A percentile compares a stretch with the other conserved stretches of the same genome.
phyloP scores from a whole-genome alignment of 2,329 filamentous ascomycete genomes.

The Verticillium isaacii region DNA sequence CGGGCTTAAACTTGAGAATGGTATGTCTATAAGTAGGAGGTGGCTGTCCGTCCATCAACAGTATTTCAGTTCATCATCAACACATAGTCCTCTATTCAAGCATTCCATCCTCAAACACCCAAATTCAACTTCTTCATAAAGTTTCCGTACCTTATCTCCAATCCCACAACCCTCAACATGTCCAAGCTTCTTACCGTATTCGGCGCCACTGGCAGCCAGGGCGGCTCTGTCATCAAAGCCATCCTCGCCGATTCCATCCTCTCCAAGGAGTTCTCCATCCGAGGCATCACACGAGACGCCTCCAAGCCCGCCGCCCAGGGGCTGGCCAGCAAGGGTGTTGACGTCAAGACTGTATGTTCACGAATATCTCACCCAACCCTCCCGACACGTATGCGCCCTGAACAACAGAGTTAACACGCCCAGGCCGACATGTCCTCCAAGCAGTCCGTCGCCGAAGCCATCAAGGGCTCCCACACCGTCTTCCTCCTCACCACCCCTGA shows the following conservation, averaged over 20 bases:
- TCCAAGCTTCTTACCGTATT: slow-evolving; percentile 33
- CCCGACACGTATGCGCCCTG: too few species aligned
- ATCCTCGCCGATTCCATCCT: slow-evolving; percentile 42
- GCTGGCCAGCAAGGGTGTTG: slow-evolving; percentile 34
- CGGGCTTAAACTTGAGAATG: too few species aligned
- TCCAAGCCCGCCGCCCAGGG: slow-evolving; percentile 32
- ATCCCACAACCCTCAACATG: slow-evolving; percentile 4
- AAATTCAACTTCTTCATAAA: too few species aligned
- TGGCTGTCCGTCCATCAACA: too few species aligned
- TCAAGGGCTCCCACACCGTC: slow-evolving; percentile 37
- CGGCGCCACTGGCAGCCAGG: slow-evolving; percentile 45
- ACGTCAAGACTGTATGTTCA: slow-evolving; percentile 31
- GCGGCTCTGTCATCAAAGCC: slow-evolving; percentile 37
- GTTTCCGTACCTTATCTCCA: not conserved
- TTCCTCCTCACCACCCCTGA: slow-evolving; percentile 25
- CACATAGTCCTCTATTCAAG: too few species aligned
- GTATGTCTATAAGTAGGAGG: too few species aligned
- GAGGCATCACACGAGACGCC: slow-evolving; percentile 41
- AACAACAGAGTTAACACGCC: not conserved
- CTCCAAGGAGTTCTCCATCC: slow-evolving; percentile 36
- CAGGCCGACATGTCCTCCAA: slow-evolving; percentile 36
- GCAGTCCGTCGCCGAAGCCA: slow-evolving; percentile 27
- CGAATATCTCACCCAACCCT: too few species aligned
- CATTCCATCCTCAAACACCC: too few species aligned
- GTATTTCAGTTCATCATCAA: too few species aligned